phyloP scores from a whole-genome alignment of 1,139 yeast species.

The Taiozyma onychis region DNA sequence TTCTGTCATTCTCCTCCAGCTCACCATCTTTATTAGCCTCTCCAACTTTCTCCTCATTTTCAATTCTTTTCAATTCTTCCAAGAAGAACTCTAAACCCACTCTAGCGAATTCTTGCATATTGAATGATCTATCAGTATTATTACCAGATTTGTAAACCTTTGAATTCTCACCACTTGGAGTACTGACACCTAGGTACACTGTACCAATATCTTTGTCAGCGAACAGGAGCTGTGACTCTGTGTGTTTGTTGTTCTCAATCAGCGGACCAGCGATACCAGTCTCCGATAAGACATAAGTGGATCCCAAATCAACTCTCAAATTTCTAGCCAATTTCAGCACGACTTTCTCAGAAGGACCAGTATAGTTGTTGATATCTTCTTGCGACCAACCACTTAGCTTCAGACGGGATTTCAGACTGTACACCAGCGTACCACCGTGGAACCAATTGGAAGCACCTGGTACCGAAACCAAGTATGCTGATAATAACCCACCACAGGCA shows the following conservation, averaged over 20 bases:
- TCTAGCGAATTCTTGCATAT: conserved; percentile 73
- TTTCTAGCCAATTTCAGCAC: conserved; percentile 75
- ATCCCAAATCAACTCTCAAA: conserved; percentile 72
- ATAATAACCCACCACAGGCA: conserved; percentile 83
- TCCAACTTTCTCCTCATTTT: conserved; percentile 14
- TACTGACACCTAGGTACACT: conserved; percentile 66
- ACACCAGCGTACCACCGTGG: conserved; percentile 78
- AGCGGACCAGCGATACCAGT: conserved; percentile 88
- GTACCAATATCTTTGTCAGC: conserved; percentile 46
- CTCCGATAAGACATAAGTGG: conserved; percentile 76
- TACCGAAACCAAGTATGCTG: conserved; percentile 73
- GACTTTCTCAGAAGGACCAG: conserved; percentile 79
- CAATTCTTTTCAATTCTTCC: conserved; percentile 28
- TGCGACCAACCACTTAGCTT: conserved; percentile 75
- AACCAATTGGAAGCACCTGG: conserved; percentile 84
- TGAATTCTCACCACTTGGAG: conserved; percentile 57
- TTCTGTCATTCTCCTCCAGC: conserved; percentile 4
- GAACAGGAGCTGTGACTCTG: conserved; percentile 9
- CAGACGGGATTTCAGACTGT: conserved; percentile 68
- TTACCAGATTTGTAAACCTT: conserved; percentile 40
- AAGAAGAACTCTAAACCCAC: conserved; percentile 59
- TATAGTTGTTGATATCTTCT: conserved; percentile 60
- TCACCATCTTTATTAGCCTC: neutral
- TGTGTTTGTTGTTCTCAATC: conserved; percentile 12
- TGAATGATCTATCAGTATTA: conserved; percentile 45